A percentile compares a stretch with the other conserved stretches of the same genome.
These are phyloP conservation scores for Kalaharituber pfeilii DNA, from an alignment of 2,329 filamentous ascomycete genomes.

Conservation along the genomic window DNA sequence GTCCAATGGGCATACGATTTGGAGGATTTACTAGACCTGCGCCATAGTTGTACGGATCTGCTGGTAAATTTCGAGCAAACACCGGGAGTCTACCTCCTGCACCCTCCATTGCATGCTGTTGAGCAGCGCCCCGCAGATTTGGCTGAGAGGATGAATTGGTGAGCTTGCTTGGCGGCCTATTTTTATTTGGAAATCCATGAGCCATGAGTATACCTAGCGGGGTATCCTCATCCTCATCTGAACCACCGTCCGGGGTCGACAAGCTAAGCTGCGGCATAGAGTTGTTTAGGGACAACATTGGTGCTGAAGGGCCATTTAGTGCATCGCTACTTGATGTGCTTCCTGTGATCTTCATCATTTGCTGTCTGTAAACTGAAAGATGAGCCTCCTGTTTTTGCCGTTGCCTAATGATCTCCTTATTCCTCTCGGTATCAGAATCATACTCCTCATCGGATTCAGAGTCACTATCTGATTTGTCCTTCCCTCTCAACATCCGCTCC, in stretches of 20 bases:
- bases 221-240: constrained; percentile 70
- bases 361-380: constrained; percentile 74
- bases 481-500: constrained; percentile 37
- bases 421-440: constrained; percentile 63
- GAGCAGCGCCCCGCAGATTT: constrained; percentile 45
- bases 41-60: constrained; percentile 62
- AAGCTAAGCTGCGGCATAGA: constrained; percentile 21
- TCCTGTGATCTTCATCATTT: constrained; percentile 93
- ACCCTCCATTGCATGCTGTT: constrained; percentile 32
- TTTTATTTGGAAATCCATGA: constrained; percentile 70
- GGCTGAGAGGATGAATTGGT: constrained; percentile 50
- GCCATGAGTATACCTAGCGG: constrained; percentile 73
- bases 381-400: constrained; percentile 78
- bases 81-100: constrained; percentile 41
- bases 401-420: constrained; percentile 54
- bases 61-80: constrained; percentile 65
- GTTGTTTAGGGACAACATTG: constrained; percentile 27
- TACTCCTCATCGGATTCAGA: constrained; percentile 51
- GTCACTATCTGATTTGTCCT: constrained; percentile 36
- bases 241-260: constrained; percentile 19
- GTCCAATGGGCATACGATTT: constrained; percentile 46
- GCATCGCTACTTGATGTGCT: constrained; percentile 26
- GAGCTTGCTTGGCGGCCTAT: constrained; percentile 53
- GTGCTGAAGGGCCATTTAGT: constrained; percentile 24
- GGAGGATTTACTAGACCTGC: constrained; percentile 56